phyloP scores from a whole-genome alignment of 257 asterid genomes.

The Primulina tabacum region DNA sequence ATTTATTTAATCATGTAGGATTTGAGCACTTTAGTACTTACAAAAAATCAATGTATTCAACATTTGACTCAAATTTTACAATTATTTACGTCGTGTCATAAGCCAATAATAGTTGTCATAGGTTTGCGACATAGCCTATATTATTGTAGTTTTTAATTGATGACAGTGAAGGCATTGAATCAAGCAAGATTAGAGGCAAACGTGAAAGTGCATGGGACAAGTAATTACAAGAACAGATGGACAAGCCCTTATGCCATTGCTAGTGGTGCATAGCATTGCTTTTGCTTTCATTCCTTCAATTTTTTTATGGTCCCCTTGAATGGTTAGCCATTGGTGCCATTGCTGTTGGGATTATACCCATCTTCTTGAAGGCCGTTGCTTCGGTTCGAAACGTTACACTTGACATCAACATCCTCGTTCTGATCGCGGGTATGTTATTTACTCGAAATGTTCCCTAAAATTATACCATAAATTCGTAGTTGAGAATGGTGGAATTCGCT shows the following conservation, averaged over 20 bases:
- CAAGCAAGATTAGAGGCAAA: conserved; percentile 75
- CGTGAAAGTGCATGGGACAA: conserved; percentile 40
- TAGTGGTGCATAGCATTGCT: conserved; percentile 59
- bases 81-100: no score
- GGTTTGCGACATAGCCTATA: no score
- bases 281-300: conserved; percentile 45
- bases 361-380: conserved; percentile 43
- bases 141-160: background rate
- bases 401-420: conserved; percentile 69
- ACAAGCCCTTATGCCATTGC: conserved; percentile 67
- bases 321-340: conserved; percentile 75
- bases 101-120: no score
- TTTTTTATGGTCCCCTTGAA: conserved; percentile 43
- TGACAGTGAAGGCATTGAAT: conserved; percentile 70
- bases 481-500: background rate
- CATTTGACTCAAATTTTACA: no score
- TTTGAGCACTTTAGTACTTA: no score
- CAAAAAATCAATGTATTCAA: no score
- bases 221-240: conserved; percentile 52
- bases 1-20: no score
- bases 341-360: conserved; percentile 59
- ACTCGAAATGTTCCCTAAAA: background rate
- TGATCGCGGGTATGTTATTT: conserved; percentile 57
- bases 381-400: conserved; percentile 46
- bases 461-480: background rate